Evolutionary conservation across 768 basidiomycete genomes (phyloP).

Genomic region (Saitozyma sp.): DNA sequence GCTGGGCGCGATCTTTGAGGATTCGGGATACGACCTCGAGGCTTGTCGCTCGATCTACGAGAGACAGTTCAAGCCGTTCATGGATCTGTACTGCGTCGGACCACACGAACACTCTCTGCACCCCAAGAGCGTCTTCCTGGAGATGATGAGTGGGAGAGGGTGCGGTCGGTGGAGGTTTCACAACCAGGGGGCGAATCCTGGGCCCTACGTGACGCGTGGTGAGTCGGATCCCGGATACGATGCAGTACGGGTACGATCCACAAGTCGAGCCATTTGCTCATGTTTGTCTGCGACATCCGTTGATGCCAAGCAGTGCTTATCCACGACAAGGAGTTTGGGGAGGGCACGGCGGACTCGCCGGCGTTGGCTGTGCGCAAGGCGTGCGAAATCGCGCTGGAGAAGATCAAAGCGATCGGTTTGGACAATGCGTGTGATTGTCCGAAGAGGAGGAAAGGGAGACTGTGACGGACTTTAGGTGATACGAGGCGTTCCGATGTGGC

Average conservation of each 20-base stretch:
- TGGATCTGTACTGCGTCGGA: slow-evolving; percentile 28
- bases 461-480: too few relatives aligned
- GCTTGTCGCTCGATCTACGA: slow-evolving; percentile 15
- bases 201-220: neutral
- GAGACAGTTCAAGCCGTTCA: slow-evolving; percentile 22
- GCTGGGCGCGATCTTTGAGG: slow-evolving; percentile 29
- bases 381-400: slow-evolving; percentile 20
- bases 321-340: slow-evolving; percentile 16
- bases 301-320: slow-evolving; percentile 6
- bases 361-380: slow-evolving; percentile 20
- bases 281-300: too few relatives aligned
- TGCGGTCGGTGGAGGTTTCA: slow-evolving; percentile 17
- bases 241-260: too few relatives aligned
- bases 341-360: slow-evolving; percentile 9
- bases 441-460: slow-evolving; percentile 7
- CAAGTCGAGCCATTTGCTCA: too few relatives aligned
- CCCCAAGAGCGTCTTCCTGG: slow-evolving; percentile 25
- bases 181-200: neutral
- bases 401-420: slow-evolving; percentile 7
- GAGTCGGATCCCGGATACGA: too few relatives aligned
- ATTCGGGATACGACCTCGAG: slow-evolving; percentile 18
- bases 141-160: slow-evolving; percentile 17
- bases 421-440: slow-evolving; percentile 18
- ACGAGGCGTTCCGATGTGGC: neutral
- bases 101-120: slow-evolving; percentile 14